Conservation (phyloP, 202 grass and related monocot species). For the Schoenoplectus triqueter region DNA sequence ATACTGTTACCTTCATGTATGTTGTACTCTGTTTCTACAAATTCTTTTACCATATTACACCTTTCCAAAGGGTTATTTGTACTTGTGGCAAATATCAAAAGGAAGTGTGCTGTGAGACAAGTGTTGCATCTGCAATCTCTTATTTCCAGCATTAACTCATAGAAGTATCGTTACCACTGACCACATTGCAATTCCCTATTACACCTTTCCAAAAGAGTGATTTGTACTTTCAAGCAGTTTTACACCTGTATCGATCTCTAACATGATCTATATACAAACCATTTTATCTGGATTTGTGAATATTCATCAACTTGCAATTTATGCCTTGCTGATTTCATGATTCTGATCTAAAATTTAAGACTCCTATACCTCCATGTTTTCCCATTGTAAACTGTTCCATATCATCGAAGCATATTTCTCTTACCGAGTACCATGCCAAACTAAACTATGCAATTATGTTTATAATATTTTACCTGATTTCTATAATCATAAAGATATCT, state of each 20-base stretch:
- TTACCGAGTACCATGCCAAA: neutral
- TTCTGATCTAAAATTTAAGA: neutral
- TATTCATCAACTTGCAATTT: neutral
- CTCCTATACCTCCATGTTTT: neutral
- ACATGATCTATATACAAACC: neutral
- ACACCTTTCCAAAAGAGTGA: neutral
- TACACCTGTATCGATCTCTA: neutral
- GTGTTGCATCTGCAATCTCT: neutral
- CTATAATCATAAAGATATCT: slow-evolving; percentile 1
- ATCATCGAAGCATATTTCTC: neutral
- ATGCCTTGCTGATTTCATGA: neutral
- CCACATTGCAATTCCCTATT: neutral
- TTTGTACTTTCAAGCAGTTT: neutral
- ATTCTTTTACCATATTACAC: neutral
- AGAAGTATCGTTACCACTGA: neutral
- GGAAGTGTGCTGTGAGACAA: neutral
- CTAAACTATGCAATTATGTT: neutral
- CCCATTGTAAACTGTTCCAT: neutral
- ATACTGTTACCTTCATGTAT: neutral
- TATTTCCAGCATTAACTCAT: neutral
- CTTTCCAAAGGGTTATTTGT: slow-evolving; percentile 17
- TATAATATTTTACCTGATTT: neutral
- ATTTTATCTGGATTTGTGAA: neutral
- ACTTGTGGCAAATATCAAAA: slow-evolving; percentile 13
- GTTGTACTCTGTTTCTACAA: neutral